Evolutionary conservation across 768 basidiomycete genomes (phyloP), one percentile per base, ranked within the genome.

Genomic region (Suillus plorans): DNA sequence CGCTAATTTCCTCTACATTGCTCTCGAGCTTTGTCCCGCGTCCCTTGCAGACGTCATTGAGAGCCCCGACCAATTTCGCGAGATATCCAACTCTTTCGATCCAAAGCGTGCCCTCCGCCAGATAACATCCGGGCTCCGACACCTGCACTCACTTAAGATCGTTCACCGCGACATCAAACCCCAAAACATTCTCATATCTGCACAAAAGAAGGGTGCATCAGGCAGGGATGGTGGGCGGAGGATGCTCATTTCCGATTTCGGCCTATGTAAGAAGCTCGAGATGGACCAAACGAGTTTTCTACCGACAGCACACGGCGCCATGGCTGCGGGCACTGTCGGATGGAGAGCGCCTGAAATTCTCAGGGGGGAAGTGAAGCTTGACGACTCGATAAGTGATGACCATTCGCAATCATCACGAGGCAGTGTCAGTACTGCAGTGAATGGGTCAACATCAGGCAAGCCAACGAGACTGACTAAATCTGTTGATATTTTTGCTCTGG

Each of bases 131-230:
- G 97, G 97, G 18, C 77, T 99, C 67, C 84, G 89, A 61, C 95
- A 99, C 76, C 81, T 99, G 12, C 96, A 99, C 74, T 90, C 86
- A 9, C 86, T 99, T 71, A 97, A 97, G 78, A 91, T 99, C 64
- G 88, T 98, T n/a, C 97, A 99, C 79, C 87, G 97, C 39, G 97
- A 99, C 75, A 97, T 99, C 77, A 99, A 99, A 72, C 97, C 97
- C 5, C 97, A 96, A 76, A 99, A 99, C 72, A 98, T 99, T 63
- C 85, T 99, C 16, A 84, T 99, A 13, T 93, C 94, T 16, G 80
- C 80, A 16, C 85, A 86, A 3, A 91, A 90, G 70, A 82, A 81
- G 59, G 85, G 82, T 20, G 79, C 78, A 10, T 60, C 47, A 39
- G 78, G 78, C 66, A 78, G 72, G 71, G 79, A 73, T 69, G 77